A percentile compares a stretch with the other conserved stretches of the same genome.
These are phyloP conservation scores for Plasmodium billcollinsi DNA, from an alignment of 169 alveolate species.

Conservation along the genomic window DNA sequence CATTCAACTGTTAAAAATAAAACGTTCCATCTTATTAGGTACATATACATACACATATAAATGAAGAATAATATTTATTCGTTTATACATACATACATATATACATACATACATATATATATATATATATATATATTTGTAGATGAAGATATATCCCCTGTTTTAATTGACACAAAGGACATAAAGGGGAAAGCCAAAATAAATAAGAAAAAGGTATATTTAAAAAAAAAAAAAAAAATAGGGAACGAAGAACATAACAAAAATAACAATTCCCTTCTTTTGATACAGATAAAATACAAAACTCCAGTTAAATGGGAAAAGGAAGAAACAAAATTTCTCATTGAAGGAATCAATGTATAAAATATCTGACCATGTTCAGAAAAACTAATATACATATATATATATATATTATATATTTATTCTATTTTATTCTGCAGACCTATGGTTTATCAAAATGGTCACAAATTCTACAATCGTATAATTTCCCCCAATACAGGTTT, in stretches of 20 bases:
- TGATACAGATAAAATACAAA: slow-evolving; percentile 23
- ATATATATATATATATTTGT: slow-evolving; percentile 12
- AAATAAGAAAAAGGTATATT: slow-evolving; percentile 3
- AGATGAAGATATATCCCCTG: slow-evolving; percentile 3
- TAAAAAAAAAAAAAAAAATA: neutral
- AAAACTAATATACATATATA: neutral
- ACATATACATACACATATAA: neutral
- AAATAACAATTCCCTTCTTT: neutral
- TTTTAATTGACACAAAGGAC: slow-evolving; percentile 3
- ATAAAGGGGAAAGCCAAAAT: neutral
- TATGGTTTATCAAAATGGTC: slow-evolving; percentile 55
- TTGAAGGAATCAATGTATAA: slow-evolving; percentile 37
- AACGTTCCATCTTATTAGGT: slow-evolving; percentile 32
- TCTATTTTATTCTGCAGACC: neutral
- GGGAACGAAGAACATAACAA: neutral
- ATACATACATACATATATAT: neutral
- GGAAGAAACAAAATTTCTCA: slow-evolving; percentile 20
- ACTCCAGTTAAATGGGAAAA: slow-evolving; percentile 32
- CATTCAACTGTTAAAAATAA: slow-evolving; percentile 23
- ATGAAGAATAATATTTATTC: slow-evolving; percentile 4
- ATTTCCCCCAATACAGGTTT: slow-evolving; percentile 36
- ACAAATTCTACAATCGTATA: slow-evolving; percentile 27
- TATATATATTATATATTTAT: neutral
- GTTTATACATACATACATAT: neutral
- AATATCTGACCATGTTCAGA: neutral